phyloP scores from a whole-genome alignment of 768 basidiomycete species.

The Lepiota subincarnata region DNA sequence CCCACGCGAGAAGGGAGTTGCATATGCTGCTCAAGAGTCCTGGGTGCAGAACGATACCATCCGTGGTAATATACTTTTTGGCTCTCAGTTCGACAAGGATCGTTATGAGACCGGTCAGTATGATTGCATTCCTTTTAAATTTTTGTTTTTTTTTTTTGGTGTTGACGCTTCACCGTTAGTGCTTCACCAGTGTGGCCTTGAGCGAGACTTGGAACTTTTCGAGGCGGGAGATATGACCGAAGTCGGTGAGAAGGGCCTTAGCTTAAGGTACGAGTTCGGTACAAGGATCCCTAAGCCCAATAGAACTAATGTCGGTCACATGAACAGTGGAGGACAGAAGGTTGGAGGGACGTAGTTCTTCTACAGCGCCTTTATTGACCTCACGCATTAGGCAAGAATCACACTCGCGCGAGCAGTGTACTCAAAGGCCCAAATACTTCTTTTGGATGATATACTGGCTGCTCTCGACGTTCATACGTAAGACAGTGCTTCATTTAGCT shows the following conservation, averaged over 20 bases:
- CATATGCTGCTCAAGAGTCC: constrained; percentile 80
- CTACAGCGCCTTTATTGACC: neutral
- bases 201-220: constrained; percentile 66
- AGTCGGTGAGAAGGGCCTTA: constrained; percentile 69
- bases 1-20: constrained; percentile 63
- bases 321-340: constrained; percentile 44
- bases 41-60: constrained; percentile 86
- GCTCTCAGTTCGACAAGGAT: constrained; percentile 67
- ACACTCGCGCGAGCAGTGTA: constrained; percentile 45
- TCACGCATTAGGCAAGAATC: constrained; percentile 34
- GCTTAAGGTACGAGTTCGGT: constrained; percentile 28
- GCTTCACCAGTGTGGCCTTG: constrained; percentile 68
- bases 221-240: constrained; percentile 67
- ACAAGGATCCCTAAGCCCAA: neutral
- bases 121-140: no score
- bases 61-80: constrained; percentile 80
- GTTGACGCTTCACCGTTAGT: constrained; percentile 26
- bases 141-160: neutral
- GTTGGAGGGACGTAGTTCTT: constrained; percentile 3
- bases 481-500: neutral
- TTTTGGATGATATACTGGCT: constrained; percentile 74
- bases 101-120: constrained; percentile 58
- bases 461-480: constrained; percentile 45
- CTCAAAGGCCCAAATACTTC: constrained; percentile 51
- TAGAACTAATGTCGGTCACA: neutral